Percentiles rank a stretch among this genome's conserved stretches.
phyloP scores from a whole-genome alignment of 2,329 filamentous ascomycete genomes.

The Apiospora rasikravindrae region DNA sequence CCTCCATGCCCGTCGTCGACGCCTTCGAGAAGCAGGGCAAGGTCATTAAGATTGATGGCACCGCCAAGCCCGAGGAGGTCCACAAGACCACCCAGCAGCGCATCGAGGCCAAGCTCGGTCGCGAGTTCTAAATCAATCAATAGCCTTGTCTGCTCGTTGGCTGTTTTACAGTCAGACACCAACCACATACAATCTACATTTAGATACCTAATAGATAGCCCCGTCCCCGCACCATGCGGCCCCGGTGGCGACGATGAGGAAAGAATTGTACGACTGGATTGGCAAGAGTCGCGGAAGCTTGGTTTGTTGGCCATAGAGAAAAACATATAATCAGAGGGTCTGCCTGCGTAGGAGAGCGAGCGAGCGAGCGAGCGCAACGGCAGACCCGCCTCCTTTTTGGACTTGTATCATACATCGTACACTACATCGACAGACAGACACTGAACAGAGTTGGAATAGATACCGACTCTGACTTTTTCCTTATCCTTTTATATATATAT shows the following conservation, averaged over 20 bases:
- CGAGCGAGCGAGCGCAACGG: neutral
- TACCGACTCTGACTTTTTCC: slow-evolving; percentile 3
- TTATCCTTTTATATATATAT: neutral
- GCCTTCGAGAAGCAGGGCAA: slow-evolving; percentile 77
- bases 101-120: slow-evolving; percentile 55
- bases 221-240: neutral
- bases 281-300: neutral
- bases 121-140: slow-evolving; percentile 39
- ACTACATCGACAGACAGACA: slow-evolving; percentile 16
- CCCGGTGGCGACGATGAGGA: neutral
- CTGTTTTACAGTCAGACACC: neutral
- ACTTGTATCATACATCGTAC: slow-evolving; percentile 15
- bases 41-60: slow-evolving; percentile 82
- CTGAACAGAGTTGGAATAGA: neutral
- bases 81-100: slow-evolving; percentile 58
- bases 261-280: neutral
- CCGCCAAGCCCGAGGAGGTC: slow-evolving; percentile 66
- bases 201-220: neutral
- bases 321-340: neutral
- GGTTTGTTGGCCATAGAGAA: neutral
- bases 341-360: neutral
- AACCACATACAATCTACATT: neutral
- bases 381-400: neutral
- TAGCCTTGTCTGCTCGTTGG: neutral
- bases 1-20: slow-evolving; percentile 95